Evolutionary conservation across 2,329 filamentous ascomycete species (phyloP), one percentile per base, ranked within the genome.

Genomic region (Stemphylium vesicarium): DNA sequence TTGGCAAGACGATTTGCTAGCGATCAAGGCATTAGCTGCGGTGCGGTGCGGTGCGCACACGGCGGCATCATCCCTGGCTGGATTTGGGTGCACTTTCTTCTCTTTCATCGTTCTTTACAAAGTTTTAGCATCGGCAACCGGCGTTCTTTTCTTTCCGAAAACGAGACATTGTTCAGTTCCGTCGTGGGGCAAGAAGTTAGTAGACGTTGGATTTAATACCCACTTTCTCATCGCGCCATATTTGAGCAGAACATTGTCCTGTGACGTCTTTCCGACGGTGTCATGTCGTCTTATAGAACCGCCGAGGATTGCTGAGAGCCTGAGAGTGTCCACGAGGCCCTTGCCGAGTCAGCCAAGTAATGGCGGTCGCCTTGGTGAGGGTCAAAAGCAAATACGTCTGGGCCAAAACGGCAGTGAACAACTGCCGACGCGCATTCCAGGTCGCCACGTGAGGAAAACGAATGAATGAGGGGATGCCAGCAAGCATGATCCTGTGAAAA

Each of bases 1-100:
- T 3, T 15, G n/a, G n/a, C n/a, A 16, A 22, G 22, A 60, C 57
- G 46, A 43, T 55, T 37, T 64, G 50, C 57, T 68, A 64, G 53
- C 48, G 42, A 39, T 4, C 16, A 29, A 38, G 33, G 13, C 22
- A 20, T n/a, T 16, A n/a, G 24, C 18, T 29, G 22, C 13, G 13
- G 32, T 29, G 22, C 24, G 9, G 36, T 29, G 29, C 24, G 12
- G 29, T 26, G n/a, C 41, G n/a, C 16, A 15, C 40, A 15, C 12
- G 20, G 36, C 3, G n/a, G 11, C 26, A 13, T 42, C 20, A 20
- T 40, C 36, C 15, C 31, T 35, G 42, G 22, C 9, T 16, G 22
- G 15, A 2, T 35, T 12, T 13, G 12, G 18, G 29, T 22, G n/a
- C n/a, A n/a, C 13, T 49, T 16, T 29, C 24, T 16, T 18, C 33